Percentiles rank a stretch among this genome's conserved stretches.
Conservation (phyloP, 2,329 filamentous ascomycete species). For the Pseudopyricularia javanii region DNA sequence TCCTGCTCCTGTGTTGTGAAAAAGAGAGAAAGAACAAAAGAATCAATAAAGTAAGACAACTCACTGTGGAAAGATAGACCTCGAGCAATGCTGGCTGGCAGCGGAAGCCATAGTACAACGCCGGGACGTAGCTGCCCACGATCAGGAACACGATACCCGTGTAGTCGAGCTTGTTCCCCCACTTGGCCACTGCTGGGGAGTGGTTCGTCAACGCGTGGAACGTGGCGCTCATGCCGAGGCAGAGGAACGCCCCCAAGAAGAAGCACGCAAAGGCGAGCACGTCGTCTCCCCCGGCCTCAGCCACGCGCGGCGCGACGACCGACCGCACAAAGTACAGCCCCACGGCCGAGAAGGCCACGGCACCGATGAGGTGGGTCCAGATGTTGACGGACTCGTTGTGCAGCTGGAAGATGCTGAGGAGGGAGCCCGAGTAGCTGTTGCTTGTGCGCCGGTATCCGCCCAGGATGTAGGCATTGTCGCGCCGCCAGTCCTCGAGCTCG, state of each 20-base stretch:
- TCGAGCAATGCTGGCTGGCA: slow-evolving; percentile 53
- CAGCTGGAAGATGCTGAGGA: slow-evolving; percentile 36
- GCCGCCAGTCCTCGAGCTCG: slow-evolving; percentile 45
- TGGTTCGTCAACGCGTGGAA: slow-evolving; percentile 84
- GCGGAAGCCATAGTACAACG: slow-evolving; percentile 77
- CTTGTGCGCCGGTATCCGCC: slow-evolving; percentile 39
- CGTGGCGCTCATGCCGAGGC: slow-evolving; percentile 69
- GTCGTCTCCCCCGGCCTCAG: slow-evolving; percentile 39
- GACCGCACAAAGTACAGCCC: slow-evolving; percentile 29
- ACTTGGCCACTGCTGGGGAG: slow-evolving; percentile 60
- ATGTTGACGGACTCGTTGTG: slow-evolving; percentile 55
- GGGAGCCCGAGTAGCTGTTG: slow-evolving; percentile 31
- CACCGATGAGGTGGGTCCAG: slow-evolving; percentile 54
- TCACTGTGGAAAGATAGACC: slow-evolving; percentile 64
- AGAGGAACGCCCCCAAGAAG: slow-evolving; percentile 60
- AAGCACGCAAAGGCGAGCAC: slow-evolving; percentile 67
- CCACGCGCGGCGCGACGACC: slow-evolving; percentile 45
- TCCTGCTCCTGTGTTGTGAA: not conserved
- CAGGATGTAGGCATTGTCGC: slow-evolving; percentile 45
- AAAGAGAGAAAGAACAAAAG: not conserved
- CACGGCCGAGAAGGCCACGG: slow-evolving; percentile 40
- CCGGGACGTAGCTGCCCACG: slow-evolving; percentile 81
- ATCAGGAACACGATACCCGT: slow-evolving; percentile 87
- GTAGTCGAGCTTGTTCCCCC: slow-evolving; percentile 92
- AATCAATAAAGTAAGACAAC: slow-evolving; percentile 12